Evolutionary conservation across 257 asterid genomes (phyloP), one percentile per base, ranked within the genome.

Genomic region (Asclepias syriaca): DNA sequence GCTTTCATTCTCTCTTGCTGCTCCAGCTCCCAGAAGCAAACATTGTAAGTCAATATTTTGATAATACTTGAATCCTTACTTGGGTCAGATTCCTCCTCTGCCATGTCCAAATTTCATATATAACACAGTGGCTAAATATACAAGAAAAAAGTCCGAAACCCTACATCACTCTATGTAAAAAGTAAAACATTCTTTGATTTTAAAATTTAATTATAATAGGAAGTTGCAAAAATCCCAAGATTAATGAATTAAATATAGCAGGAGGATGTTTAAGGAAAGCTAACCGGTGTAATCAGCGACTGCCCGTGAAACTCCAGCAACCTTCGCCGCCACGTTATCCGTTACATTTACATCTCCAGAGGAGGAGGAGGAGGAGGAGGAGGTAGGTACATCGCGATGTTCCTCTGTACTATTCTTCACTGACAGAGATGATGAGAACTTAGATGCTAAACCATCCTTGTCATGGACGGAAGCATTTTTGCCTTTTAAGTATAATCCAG

Each of bases 1-100:
- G 72, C 72, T 48, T 50, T 8, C 49, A 68, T 68, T 50, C 72
- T 68, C 48, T 50, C 46, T 0, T 29, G 58, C 60, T 49, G 15
- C 61, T 68, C 61, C 61, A 50, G 27, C 14, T 50, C 39, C 72
- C 72, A 50, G 22, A 68, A 27, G 61, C 72, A 68, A 18, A 68
- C 29, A 51, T 68, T 68, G 61, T 68, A 68, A 4, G 43, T 49
- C 61, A 68, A 32, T 1, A 68, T 68, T 16, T 50, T 68, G 46
- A 68, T 7, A 37, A 11, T 29, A 22, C 5, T 32, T 27, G 48
- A 49, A 46, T 68, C 60, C 24, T 68, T 50, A 27, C 48, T 46
- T 27, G 61, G 32, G 45, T 48, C 4, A 50, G 48, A 68, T 48
- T 29, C 58, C 24, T 50, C 61, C 43, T 50, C 61, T 68, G 60